These are phyloP conservation scores for Globisporangium nunn DNA, from an alignment of 352 stramenopile species.

Conservation along the genomic window DNA sequence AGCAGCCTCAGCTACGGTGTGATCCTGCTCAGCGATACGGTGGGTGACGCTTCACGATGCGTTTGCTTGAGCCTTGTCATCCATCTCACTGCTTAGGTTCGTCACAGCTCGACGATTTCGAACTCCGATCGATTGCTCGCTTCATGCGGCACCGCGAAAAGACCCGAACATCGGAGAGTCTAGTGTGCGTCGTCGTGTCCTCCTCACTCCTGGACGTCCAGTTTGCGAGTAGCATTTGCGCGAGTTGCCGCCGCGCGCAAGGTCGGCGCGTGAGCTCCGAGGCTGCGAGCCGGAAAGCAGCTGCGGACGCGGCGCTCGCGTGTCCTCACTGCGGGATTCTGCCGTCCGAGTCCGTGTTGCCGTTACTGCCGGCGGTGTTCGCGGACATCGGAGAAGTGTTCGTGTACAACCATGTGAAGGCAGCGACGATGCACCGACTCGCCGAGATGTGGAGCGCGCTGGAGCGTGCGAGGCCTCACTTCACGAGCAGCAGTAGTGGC, in stretches of 20 bases:
- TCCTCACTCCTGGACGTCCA: constrained; percentile 22
- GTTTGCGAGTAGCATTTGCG: constrained; percentile 48
- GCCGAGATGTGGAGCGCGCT: constrained; percentile 13
- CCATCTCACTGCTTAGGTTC: not conserved
- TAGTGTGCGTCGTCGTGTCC: constrained; percentile 58
- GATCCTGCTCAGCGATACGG: constrained; percentile 51
- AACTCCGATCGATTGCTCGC: constrained; percentile 44
- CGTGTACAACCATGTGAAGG: constrained; percentile 20
- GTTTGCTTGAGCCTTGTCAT: not conserved
- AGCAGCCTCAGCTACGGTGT: constrained; percentile 38
- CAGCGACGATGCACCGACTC: constrained; percentile 21
- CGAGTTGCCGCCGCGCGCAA: constrained; percentile 33
- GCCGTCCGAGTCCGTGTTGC: constrained; percentile 1
- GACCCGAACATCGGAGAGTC: constrained; percentile 10
- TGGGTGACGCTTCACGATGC: constrained; percentile 11
- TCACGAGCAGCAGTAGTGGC: not conserved
- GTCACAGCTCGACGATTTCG: constrained; percentile 28
- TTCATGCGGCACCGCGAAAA: constrained; percentile 36
- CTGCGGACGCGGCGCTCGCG: constrained; percentile 17
- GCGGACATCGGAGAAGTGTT: constrained; percentile 8
- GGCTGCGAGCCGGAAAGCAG: constrained; percentile 7
- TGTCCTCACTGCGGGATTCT: constrained; percentile 60
- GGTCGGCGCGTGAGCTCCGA: constrained; percentile 41
- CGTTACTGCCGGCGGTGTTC: constrained; percentile 6
- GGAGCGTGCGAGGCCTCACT: not conserved